These are phyloP conservation scores for Pelargonium nanum DNA, from an alignment of 345 rosid species.

Conservation along the genomic window DNA sequence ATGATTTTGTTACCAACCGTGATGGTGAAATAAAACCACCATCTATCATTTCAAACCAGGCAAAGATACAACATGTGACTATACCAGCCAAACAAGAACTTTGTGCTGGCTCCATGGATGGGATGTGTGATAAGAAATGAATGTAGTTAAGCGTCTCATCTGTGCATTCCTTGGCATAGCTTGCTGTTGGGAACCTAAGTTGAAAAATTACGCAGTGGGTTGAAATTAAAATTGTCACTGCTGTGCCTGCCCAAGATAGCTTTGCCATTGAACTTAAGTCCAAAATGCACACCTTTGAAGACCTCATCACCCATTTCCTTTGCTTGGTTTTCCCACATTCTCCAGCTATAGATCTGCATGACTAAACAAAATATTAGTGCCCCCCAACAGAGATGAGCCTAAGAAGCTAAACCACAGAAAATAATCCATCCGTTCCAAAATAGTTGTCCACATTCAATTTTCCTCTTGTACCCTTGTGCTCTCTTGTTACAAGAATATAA, in stretches of 20 bases:
- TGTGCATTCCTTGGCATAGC: constrained; percentile 17
- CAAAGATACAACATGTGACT: background rate
- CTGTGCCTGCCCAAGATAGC: background rate
- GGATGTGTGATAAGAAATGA: constrained; percentile 35
- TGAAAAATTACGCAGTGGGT: background rate
- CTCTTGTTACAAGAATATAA: too few relatives aligned
- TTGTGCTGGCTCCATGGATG: constrained; percentile 64
- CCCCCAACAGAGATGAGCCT: background rate
- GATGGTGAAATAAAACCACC: background rate
- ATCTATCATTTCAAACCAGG: background rate
- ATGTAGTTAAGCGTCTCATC: constrained; percentile 37
- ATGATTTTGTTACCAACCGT: background rate
- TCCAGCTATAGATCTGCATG: constrained; percentile 60
- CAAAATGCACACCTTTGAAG: constrained; percentile 23
- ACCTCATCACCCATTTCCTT: constrained; percentile 24
- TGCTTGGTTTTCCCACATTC: constrained; percentile 52
- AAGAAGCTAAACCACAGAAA: too few relatives aligned
- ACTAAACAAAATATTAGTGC: constrained; percentile 4
- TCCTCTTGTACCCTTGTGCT: too few relatives aligned
- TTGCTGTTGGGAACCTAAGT: constrained; percentile 20
- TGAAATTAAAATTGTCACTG: background rate
- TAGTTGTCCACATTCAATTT: background rate
- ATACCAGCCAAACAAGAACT: constrained; percentile 66
- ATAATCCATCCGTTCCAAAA: too few relatives aligned
- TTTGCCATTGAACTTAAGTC: background rate